These are phyloP conservation scores for Globisporangium camurandrum DNA, from an alignment of 352 stramenopile species.

Conservation along the genomic window DNA sequence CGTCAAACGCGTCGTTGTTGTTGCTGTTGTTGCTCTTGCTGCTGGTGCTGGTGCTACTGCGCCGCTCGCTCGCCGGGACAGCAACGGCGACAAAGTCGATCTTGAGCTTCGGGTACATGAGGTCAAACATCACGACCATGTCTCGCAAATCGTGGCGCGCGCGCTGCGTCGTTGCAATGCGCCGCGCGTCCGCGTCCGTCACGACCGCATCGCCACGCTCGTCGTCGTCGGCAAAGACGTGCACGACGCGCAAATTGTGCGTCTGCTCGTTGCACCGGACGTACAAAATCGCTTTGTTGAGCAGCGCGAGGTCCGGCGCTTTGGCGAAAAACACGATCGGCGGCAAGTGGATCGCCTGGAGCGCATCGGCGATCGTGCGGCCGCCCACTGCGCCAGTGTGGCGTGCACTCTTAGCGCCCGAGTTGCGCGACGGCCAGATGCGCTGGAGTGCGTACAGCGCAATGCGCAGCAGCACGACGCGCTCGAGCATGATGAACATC, in stretches of 20 bases:
- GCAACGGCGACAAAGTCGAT: conserved; percentile 83
- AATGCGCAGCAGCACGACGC: conserved; percentile 29
- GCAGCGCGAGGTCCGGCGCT: conserved; percentile 62
- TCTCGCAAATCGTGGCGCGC: no score
- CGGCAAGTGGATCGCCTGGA: conserved; percentile 34
- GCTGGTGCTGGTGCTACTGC: no score
- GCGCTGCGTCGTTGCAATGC: no score
- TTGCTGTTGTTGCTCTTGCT: no score
- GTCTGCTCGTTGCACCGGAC: conserved; percentile 81
- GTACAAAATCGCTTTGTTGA: conserved; percentile 89
- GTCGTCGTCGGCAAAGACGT: no score
- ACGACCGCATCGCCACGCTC: no score
- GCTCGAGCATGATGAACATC: conserved; percentile 52
- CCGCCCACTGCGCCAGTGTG: conserved; percentile 32
- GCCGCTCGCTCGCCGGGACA: no score
- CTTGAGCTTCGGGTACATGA: conserved; percentile 88
- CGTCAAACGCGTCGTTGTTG: conserved; percentile 54
- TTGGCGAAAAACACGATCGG: conserved; percentile 88
- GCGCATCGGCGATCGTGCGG: conserved; percentile 32
- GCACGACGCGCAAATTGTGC: conserved; percentile 70
- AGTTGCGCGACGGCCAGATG: no score
- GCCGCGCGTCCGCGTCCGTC: no score
- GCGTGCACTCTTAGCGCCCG: conserved; percentile 1
- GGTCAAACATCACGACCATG: conserved; percentile 76
- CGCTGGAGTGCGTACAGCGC: no score